Evolutionary conservation across 169 alveolate genomes (phyloP), one percentile per base, ranked within the genome.

Genomic region (Nephromyces sp.): DNA sequence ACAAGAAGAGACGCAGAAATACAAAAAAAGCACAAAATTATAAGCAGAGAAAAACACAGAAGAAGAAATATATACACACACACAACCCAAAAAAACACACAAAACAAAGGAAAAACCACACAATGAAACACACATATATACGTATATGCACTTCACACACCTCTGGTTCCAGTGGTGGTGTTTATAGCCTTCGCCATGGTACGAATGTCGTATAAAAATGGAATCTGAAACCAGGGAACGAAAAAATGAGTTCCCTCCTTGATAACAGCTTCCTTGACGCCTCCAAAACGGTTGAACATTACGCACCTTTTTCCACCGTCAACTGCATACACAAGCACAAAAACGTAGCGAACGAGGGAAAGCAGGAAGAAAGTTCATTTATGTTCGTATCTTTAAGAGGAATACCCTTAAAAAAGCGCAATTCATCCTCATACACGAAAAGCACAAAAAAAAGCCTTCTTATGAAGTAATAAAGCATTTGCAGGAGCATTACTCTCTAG

Each of bases 301-400:
- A 94, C 92, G 51, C 94, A 95, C 64, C 97, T 80, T 79, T 94
- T 92, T 6, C 98, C 98, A 43, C 97, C 98, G 83, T 94, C 98
- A 24, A 94, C 89, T 63, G 87, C 52, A 24, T 2, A 6, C 6
- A 1, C n/a, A n/a, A n/a, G 15, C 57, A 43, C 57, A 65, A 32
- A 25, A 15, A 43, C 15, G n/a, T 43, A 15, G 15, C 57, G 15
- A n/a, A 8, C 6, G 27, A 22, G 29, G 27, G 33, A 57, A 6
- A 65, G 70, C 53, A 22, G 51, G 21, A 65, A 65, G 6, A 22
- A 6, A 6, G 3, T 21, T 3, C 5, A 25, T n/a, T 3, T 15
- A 3, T 22, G 70, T 32, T 21, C 30, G 8, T 5, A 8, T 29
- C 24, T 61, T 61, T n/a, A 34, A 34, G 22, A 8, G 67, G 4